Base-by-base conservation (phyloP, 176 grass and related monocot genomes). In the Calamus simplicifolius region DNA sequence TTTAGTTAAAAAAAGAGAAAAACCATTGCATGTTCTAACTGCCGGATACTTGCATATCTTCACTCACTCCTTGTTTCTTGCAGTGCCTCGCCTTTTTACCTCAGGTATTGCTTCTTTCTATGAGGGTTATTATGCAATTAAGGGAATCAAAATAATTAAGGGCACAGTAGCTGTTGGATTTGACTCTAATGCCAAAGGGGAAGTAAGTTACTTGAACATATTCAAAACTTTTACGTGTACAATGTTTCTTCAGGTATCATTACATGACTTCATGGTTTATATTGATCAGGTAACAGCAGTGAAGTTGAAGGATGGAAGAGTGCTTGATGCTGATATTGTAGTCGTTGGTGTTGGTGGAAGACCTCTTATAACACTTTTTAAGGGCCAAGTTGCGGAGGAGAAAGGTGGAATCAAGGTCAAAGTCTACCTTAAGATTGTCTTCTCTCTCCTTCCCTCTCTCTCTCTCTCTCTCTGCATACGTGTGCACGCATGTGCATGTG, bases 351-450 rank as follows among this genome's bases (percentile, higher is more conserved):
- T 96, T 72, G 92, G 92, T 48, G 87, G 51, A 19, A 82, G 83
- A 69, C 87, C 92, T 3, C 79, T 96, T 57, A 88, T 66, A 56
- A 72, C 55, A 59, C 78, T 96, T 27, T 87, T 96, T 60, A 96
- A 96, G 73, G 92, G 87, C 48, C 92, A 96, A 75, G 50, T 96
- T 66, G 68, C 48, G 0, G 92, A 96, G 71, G 92, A 96, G 51
- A 96, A 90, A 77, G 87, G 92, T 65, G 92, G 92, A 96, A 96
- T 96, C 71, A 90, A 96, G 92, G 92, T 96, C 69, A 69, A 21
- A 10, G 8, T 62, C n/a, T 75, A 12, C 51, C 19, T n/a, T 6
- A 65, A 49, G 61, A 16, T 23, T 23, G 21, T 23, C 21, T 23
- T 23, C 21, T 23, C 21, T 23, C 21, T 23, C 21, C 21, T 23